These are phyloP conservation scores for Pseudognaphalium luteoalbum DNA, from an alignment of 129 eudicot species.

Conservation along the genomic window DNA sequence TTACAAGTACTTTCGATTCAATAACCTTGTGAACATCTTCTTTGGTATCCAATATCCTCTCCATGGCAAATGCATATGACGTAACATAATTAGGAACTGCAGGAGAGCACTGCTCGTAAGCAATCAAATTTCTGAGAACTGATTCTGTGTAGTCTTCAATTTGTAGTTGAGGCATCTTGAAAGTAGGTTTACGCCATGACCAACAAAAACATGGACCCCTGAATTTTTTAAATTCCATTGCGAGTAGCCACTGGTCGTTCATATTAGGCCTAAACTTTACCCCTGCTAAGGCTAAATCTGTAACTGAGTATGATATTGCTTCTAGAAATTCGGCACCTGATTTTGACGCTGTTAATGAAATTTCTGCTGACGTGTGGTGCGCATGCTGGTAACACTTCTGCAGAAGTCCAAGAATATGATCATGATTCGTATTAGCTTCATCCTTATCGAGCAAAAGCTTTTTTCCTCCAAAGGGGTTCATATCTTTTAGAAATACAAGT, in stretches of 20 bases:
- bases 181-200: neutral
- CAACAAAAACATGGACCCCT: neutral
- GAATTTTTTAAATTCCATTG: neutral
- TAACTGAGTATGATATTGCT: neutral
- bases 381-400: constrained; percentile 4
- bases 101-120: constrained; percentile 17
- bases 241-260: neutral
- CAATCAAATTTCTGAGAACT: neutral
- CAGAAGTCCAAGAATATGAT: constrained; percentile 20
- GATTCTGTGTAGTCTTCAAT: constrained; percentile 6
- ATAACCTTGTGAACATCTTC: constrained; percentile 12
- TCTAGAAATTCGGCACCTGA: neutral
- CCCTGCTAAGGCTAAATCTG: constrained; percentile 14
- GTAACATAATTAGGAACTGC: constrained; percentile 3
- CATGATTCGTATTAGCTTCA: neutral
- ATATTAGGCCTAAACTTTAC: neutral
- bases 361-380: neutral
- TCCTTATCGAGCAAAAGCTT: neutral
- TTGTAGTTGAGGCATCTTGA: neutral
- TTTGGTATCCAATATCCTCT: neutral
- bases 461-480: neutral
- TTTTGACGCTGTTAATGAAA: neutral
- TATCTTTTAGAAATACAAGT: neutral
- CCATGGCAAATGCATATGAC: constrained; percentile 14
- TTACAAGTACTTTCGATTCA: neutral